Base-by-base conservation (phyloP, 1,139 yeast genomes). In the Magnusiomyces tetraspermus region DNA sequence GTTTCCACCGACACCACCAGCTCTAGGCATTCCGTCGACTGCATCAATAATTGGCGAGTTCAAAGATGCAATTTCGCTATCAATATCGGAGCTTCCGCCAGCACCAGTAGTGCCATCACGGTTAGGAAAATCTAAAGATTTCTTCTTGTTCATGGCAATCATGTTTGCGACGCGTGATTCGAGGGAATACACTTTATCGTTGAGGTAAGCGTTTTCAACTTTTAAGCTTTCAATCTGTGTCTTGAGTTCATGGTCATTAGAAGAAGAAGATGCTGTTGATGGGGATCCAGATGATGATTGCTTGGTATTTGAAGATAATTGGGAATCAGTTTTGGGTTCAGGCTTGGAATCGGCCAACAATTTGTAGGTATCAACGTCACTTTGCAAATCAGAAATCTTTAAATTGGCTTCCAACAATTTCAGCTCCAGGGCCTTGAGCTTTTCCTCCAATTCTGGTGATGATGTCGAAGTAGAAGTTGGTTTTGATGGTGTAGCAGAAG, bases 121-220 rank as follows among this genome's bases (percentile, higher is more conserved):
- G n/a, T 45, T 41, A 8, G 53, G 50, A 17, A 41, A 47, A 24
- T 51, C 53, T 2, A 51, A 6, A 11, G 53, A 47, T 2, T 22
- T 45, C 24, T 46, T 45, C 23, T 51, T 51, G 50, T 51, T 51
- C n/a, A 40, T 30, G 15, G 46, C 41, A 17, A 51, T 47, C 33
- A 51, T 41, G 28, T 51, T 73, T 49, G 74, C 76, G 45, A 73
- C 67, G 46, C 73, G 69, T 6, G 73, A 70, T 59, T 71, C 77
- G 53, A 74, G 59, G 11, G 63, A 60, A 51, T 67, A 67, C 33
- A 68, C 62, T 52, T 67, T 72, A 42, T 56, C 60, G 42, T 66
- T 67, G 17, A 66, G 58, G 46, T 57, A 51, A 28, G 53, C 58
- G 30, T 68, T 54, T 44, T 54, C 56, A 15, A 59, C 36, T 66